Evolutionary conservation across 176 grass and related monocot genomes (phyloP), one percentile per base, ranked within the genome.

Genomic region (Oryza glumipatula): DNA sequence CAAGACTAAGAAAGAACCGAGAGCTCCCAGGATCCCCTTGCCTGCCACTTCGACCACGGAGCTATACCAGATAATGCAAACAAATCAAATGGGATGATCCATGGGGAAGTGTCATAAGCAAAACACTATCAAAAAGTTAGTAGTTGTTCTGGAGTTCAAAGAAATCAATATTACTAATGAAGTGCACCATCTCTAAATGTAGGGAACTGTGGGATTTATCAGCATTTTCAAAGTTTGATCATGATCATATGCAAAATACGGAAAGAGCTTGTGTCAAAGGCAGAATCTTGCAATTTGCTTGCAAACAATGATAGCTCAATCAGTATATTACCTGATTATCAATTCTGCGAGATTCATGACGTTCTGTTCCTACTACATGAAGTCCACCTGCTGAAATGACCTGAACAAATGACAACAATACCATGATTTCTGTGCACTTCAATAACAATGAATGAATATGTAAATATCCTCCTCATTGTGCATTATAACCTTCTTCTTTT

Each of bases 21-120:
- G 96, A 98, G 81, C 96, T 87, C 80, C 96, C 96, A 41, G 96
- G 96, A 88, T 98, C 96, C 67, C 96, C 96, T 92, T 98, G 96
- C 77, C 96, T 91, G 49, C 96, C 96, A 85, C 96, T 95, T 92
- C 96, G 84, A 89, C 91, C 96, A 78, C 91, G 96, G 68, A 98
- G 89, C 96, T 98, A 89, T n/a, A 82, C 52, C 56, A 84, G 44
- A 83, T 64, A 92, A 81, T 68, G 24, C n/a, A 85, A 92, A 82
- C 39, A 14, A 72, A 75, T 79, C 71, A 82, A 82, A 49, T 75
- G 35, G 8, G 61, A 85, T 44, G 48, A 89, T 88, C 9, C 39
- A 30, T 24, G 48, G 11, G 28, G 11, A 74, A 61, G 35, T 77
- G 17, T 43, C 47, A 23, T 36, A 68, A 68, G 58, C 60, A 84